Percentiles rank a stretch among this genome's conserved stretches.
phyloP scores from a whole-genome alignment of 108 stramenopile species.

The Parietichytrium sp. region DNA sequence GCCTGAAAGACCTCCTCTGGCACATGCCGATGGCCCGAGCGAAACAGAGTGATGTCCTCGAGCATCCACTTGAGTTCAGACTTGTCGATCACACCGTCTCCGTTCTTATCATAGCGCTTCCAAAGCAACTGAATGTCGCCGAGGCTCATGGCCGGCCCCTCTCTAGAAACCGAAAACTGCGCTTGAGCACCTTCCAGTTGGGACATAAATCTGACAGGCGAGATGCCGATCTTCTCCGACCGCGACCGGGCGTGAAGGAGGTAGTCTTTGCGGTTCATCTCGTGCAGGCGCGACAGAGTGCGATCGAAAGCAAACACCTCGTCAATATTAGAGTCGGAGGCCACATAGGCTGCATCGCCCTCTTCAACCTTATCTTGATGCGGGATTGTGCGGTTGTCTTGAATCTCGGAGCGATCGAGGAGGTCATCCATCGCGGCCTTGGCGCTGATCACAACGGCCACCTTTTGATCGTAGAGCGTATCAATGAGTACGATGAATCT shows the following conservation, averaged over 20 bases:
- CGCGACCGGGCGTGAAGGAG: slow-evolving; percentile 16
- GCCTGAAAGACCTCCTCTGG: slow-evolving; percentile 22
- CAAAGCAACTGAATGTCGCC: background rate
- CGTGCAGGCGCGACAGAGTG: slow-evolving; percentile 53
- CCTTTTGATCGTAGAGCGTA: slow-evolving; percentile 83
- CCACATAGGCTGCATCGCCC: slow-evolving; percentile 1
- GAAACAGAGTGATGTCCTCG: slow-evolving; percentile 15
- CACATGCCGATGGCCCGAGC: slow-evolving; percentile 35
- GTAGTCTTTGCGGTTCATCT: slow-evolving; percentile 61
- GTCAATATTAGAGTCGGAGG: slow-evolving; percentile 47
- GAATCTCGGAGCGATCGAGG: slow-evolving; percentile 38
- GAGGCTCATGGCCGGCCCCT: background rate
- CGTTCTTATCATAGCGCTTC: slow-evolving; percentile 9
- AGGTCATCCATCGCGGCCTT: slow-evolving; percentile 44
- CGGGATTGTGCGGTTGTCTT: slow-evolving; percentile 30
- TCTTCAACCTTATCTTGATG: slow-evolving; percentile 49
- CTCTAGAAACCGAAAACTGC: too few relatives aligned
- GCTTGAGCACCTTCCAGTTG: background rate
- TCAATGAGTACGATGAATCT: slow-evolving; percentile 96
- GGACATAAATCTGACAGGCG: background rate
- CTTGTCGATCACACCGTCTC: slow-evolving; percentile 27
- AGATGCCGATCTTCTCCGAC: background rate
- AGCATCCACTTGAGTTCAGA: background rate
- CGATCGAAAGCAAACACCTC: slow-evolving; percentile 65
- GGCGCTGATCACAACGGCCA: slow-evolving; percentile 47